phyloP scores from a whole-genome alignment of 2,329 filamentous ascomycete genomes.

The Fusarium continuum region DNA sequence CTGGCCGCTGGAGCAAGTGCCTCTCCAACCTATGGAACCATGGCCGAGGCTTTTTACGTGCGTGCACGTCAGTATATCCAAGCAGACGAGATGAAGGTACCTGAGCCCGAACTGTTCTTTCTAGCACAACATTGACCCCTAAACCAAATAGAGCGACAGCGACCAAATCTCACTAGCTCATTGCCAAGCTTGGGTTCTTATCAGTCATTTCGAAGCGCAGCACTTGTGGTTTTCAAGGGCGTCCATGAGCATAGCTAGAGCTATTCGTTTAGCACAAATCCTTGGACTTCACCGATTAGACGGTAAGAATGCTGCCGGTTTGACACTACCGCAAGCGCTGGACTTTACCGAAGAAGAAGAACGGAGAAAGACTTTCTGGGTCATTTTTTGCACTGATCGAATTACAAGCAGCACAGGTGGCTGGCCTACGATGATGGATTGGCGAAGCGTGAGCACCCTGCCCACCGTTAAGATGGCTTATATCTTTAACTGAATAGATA shows the following conservation, averaged over 20 bases:
- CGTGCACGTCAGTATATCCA: constrained; percentile 84
- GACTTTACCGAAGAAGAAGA: constrained; percentile 80
- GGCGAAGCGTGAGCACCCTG: constrained; percentile 11
- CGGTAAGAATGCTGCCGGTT: constrained; percentile 21
- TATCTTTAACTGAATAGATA: neutral
- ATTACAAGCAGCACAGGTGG: constrained; percentile 88
- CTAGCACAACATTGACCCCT: constrained; percentile 63
- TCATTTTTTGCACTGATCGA: constrained; percentile 78
- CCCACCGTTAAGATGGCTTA: fast-evolving
- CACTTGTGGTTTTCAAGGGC: constrained; percentile 82
- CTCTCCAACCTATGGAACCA: constrained; percentile 71
- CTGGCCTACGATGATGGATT: constrained; percentile 83
- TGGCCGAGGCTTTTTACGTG: constrained; percentile 80
- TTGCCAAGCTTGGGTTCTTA: constrained; percentile 78
- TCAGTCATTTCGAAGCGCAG: constrained; percentile 80
- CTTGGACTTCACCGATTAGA: constrained; percentile 76
- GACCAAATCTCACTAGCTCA: constrained; percentile 55
- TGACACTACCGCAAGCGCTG: constrained; percentile 63
- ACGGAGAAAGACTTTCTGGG: constrained; percentile 82
- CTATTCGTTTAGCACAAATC: constrained; percentile 75
- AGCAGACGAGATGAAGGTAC: constrained; percentile 78
- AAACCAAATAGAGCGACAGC: constrained; percentile 54
- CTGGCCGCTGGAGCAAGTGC: constrained; percentile 77
- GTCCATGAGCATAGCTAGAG: constrained; percentile 79
- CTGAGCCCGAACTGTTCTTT: neutral